A percentile compares a stretch with the other conserved stretches of the same genome.
These are phyloP conservation scores for Plectranthus barbatus DNA, from an alignment of 257 asterid genomes.

Conservation along the genomic window DNA sequence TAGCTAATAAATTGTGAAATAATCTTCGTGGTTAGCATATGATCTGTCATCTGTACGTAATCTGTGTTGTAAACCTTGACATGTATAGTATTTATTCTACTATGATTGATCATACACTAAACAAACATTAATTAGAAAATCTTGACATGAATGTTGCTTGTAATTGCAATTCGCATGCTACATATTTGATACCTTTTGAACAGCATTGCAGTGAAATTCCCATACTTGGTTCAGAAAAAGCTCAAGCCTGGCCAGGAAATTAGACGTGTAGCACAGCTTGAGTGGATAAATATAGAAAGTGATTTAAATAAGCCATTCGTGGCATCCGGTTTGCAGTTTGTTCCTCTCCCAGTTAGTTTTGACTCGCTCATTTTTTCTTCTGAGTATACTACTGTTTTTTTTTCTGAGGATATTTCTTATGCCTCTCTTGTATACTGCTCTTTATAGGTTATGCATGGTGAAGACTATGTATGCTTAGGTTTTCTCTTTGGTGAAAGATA, in stretches of 20 bases:
- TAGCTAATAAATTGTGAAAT: not conserved
- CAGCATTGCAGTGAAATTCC: slow-evolving; percentile 82
- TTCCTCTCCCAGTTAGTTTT: slow-evolving; percentile 81
- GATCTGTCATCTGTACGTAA: not conserved
- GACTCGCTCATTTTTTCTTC: slow-evolving; percentile 16
- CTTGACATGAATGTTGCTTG: not conserved
- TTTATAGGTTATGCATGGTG: slow-evolving; percentile 96
- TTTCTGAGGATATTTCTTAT: slow-evolving; percentile 1
- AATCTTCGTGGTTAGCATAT: not conserved
- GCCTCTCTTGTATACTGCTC: slow-evolving; percentile 12
- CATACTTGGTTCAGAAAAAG: slow-evolving; percentile 74
- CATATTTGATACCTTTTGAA: slow-evolving; percentile 21
- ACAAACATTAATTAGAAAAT: not conserved
- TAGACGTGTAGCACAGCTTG: slow-evolving; percentile 92
- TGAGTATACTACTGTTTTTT: slow-evolving; percentile 12
- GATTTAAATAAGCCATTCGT: slow-evolving; percentile 62
- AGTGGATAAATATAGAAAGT: slow-evolving; percentile 72
- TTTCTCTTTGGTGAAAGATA: slow-evolving; percentile 76
- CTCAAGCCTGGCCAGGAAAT: slow-evolving; percentile 83
- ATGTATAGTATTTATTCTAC: not conserved
- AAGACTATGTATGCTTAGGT: slow-evolving; percentile 85
- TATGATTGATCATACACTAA: not conserved
- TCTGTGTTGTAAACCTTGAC: not conserved
- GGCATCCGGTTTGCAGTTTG: slow-evolving; percentile 80
- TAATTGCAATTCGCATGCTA: slow-evolving; percentile 6